Conservation (phyloP, 2,329 filamentous ascomycete species). For the Talaromyces pinophilus region DNA sequence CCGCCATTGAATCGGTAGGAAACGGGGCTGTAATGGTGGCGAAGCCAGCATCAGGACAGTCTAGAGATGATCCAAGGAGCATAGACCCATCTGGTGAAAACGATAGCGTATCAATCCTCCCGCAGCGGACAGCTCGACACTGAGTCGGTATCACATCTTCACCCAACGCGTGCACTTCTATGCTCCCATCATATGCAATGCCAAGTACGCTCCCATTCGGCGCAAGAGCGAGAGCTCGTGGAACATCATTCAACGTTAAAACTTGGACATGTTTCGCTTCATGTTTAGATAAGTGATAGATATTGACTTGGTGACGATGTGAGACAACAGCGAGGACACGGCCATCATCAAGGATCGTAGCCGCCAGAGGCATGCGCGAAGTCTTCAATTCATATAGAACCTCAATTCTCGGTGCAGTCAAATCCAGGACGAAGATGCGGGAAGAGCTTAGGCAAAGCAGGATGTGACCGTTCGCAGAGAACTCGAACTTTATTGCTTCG, state of each 20-base stretch:
- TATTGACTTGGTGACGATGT: slow-evolving; percentile 77
- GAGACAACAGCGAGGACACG: slow-evolving; percentile 76
- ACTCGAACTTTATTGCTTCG: slow-evolving; percentile 81
- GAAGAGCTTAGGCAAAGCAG: slow-evolving; percentile 83
- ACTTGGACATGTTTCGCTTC: slow-evolving; percentile 72
- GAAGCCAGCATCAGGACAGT: slow-evolving; percentile 65
- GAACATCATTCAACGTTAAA: slow-evolving; percentile 74
- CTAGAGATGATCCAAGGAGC: slow-evolving; percentile 71
- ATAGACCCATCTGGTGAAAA: slow-evolving; percentile 80
- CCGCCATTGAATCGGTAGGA: slow-evolving; percentile 61
- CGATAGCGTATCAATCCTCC: slow-evolving; percentile 69
- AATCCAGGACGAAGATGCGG: slow-evolving; percentile 75
- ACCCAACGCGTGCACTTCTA: slow-evolving; percentile 78
- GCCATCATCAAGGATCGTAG: slow-evolving; percentile 78
- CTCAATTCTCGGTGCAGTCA: slow-evolving; percentile 59
- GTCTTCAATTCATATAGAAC: slow-evolving; percentile 80
- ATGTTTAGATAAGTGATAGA: slow-evolving; percentile 70
- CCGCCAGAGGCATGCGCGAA: slow-evolving; percentile 70
- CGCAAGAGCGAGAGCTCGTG: slow-evolving; percentile 75
- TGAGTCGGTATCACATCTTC: slow-evolving; percentile 65
- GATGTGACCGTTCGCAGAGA: slow-evolving; percentile 73
- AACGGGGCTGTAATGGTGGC: slow-evolving; percentile 79
- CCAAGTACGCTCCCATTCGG: slow-evolving; percentile 80
- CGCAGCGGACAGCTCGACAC: slow-evolving; percentile 74
- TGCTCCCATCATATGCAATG: slow-evolving; percentile 82